phyloP scores from a whole-genome alignment of 2,329 filamentous ascomycete genomes.

The Aspergillus sp. region DNA sequence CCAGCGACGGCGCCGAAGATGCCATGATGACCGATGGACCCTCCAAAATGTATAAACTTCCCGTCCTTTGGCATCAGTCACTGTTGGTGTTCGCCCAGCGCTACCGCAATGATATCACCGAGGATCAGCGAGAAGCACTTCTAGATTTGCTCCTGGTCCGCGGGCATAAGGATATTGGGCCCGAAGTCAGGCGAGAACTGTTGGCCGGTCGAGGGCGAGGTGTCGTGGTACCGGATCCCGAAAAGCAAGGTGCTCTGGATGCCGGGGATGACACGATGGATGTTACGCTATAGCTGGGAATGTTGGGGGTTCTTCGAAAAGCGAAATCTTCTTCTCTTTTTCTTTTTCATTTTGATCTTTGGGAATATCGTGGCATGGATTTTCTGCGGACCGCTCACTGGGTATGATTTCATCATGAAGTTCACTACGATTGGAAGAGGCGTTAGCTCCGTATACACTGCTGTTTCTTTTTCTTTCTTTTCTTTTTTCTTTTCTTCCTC shows the following conservation, averaged over 20 bases:
- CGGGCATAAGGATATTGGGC: conserved; percentile 84
- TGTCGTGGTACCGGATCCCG: conserved; percentile 52
- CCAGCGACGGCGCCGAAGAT: conserved; percentile 58
- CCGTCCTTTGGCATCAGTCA: conserved; percentile 95
- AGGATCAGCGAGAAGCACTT: conserved; percentile 88
- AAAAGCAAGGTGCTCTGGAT: conserved; percentile 59
- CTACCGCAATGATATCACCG: conserved; percentile 93
- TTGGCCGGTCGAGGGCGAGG: conserved; percentile 85
- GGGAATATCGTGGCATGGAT: background rate
- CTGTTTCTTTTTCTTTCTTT: background rate
- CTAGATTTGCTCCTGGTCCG: conserved; percentile 81
- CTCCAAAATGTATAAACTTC: conserved; percentile 62
- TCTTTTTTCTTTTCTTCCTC: background rate
- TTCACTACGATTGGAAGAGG: background rate
- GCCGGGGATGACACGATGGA: conserved; percentile 91
- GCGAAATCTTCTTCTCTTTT: background rate
- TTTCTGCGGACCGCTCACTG: background rate
- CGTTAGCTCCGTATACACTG: background rate
- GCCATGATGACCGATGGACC: conserved; percentile 46
- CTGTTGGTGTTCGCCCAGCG: conserved; percentile 88
- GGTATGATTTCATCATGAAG: background rate
- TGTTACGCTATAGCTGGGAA: conserved; percentile 49
- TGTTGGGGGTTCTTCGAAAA: background rate
- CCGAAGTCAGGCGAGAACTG: conserved; percentile 85
- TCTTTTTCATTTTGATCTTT: background rate